A percentile compares a stretch with the other conserved stretches of the same genome.
These are phyloP conservation scores for Eleusine coracana DNA, from an alignment of 176 grass and related monocot species.

Conservation along the genomic window DNA sequence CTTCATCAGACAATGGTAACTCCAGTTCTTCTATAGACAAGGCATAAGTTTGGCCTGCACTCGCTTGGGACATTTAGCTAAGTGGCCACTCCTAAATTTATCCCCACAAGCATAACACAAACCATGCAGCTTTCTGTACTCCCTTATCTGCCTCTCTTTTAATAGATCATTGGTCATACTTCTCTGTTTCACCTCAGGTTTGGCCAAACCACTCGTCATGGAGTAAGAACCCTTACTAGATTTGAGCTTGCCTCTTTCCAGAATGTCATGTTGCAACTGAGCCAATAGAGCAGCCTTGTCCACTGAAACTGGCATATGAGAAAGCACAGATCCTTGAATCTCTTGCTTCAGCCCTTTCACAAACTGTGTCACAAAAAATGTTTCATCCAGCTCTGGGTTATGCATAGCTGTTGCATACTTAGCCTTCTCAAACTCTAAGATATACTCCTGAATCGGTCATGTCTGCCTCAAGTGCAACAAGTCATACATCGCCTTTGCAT, in stretches of 20 bases:
- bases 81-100: neutral
- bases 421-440: fast-evolving
- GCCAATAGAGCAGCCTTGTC: no score
- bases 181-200: no score
- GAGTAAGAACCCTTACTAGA: no score
- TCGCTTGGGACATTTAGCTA: neutral
- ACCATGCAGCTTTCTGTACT: neutral
- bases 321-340: neutral
- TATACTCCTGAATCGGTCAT: neutral
- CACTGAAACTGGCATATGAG: neutral
- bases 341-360: neutral
- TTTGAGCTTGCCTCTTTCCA: no score
- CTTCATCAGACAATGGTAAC: neutral
- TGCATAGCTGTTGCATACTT: neutral
- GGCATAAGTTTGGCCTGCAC: neutral
- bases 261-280: no score
- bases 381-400: neutral
- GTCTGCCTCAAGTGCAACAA: neutral
- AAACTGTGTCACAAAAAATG: neutral
- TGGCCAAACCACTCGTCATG: neutral
- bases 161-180: fast-evolving
- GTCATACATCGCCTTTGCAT: neutral
- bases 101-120: neutral
- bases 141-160: neutral
- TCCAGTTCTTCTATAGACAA: neutral